These are phyloP conservation scores for Ceratocystis papillata DNA, from an alignment of 2,329 filamentous ascomycete genomes.

Conservation along the genomic window DNA sequence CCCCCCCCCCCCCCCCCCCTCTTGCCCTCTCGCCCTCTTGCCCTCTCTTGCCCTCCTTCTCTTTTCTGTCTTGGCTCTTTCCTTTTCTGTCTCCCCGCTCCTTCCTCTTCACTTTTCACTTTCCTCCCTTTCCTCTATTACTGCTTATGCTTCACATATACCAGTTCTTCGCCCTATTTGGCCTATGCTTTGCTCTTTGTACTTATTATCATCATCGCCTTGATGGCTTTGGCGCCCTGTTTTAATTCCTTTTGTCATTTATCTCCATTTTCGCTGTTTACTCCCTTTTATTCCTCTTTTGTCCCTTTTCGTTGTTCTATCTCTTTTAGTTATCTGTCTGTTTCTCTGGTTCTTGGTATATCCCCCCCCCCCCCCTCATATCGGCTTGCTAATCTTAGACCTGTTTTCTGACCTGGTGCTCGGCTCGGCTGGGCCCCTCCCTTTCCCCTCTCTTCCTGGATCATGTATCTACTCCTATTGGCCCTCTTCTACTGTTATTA, in stretches of 20 bases:
- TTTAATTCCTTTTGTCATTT: neutral
- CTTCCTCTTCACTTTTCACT: neutral
- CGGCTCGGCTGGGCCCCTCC: neutral
- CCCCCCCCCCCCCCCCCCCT: neutral
- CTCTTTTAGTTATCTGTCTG: neutral
- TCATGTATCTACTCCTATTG: neutral
- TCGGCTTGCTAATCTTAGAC: neutral
- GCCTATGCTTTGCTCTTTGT: neutral
- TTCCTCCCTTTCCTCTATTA: neutral
- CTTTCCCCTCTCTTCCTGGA: too few relatives aligned
- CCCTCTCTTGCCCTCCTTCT: neutral
- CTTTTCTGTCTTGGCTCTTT: neutral
- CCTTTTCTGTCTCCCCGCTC: neutral
- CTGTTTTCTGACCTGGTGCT: neutral
- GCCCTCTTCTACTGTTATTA: neutral
- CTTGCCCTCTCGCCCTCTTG: neutral
- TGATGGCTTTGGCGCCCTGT: constrained; percentile 2
- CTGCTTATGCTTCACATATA: neutral
- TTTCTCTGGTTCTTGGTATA: neutral
- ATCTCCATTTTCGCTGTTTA: too few relatives aligned
- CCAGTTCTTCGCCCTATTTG: neutral
- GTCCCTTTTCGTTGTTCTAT: too few relatives aligned
- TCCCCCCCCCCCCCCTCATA: neutral
- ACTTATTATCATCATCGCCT: neutral
- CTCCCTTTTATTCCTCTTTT: too few relatives aligned